Base-by-base conservation (phyloP, 2,329 filamentous ascomycete species). In the Fusarium praegraminearum region DNA sequence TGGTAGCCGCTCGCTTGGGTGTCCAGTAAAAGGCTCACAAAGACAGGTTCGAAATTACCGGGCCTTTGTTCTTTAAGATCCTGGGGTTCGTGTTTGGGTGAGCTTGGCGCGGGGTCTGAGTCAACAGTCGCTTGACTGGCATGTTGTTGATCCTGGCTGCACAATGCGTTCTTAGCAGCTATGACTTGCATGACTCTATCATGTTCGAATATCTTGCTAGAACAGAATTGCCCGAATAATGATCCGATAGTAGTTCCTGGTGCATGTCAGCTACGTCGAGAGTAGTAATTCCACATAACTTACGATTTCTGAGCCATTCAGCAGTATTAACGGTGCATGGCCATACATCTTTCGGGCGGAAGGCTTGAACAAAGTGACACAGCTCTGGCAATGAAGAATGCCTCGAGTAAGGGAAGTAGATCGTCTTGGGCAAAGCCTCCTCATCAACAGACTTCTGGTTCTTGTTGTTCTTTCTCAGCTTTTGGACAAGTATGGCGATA, bases 371-470 rank as follows among this genome's bases (percentile, higher is more conserved):
- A 1, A 98, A 81, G 55, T 89, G 80, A 67, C 93, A 91, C 4
- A 97, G 85, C 76, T 98, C 95, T 0, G 84, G 82, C 64, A 96
- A 95, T 0, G 93, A 97, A 0, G 95, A 97, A 78, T 98, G 95
- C 1, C 95, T 87, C 1, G 95, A 95, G 75, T 94, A 98, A 0
- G 94, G 93, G 70, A 97, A 98, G 0, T 77, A 80, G 5, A 90
- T 87, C 0, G 75, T 74, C 15, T 72, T 80, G 0, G 84, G 80
- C 3, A 87, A 74, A 0, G 3, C 69, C 32, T 43, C 46, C 35
- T n/a, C 70, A 8, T 53, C 50, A 1, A 16, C 18, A 5, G 20
- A 35, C 8, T 33, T 43, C 10, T 46, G 33, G 2, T 18, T 51
- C 5, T 62, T 64, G 11, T 47, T 20, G 13, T 15, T 24, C 10